These are phyloP conservation scores for Aspergillus fructus DNA, from an alignment of 2,329 filamentous ascomycete genomes.

Conservation along the genomic window DNA sequence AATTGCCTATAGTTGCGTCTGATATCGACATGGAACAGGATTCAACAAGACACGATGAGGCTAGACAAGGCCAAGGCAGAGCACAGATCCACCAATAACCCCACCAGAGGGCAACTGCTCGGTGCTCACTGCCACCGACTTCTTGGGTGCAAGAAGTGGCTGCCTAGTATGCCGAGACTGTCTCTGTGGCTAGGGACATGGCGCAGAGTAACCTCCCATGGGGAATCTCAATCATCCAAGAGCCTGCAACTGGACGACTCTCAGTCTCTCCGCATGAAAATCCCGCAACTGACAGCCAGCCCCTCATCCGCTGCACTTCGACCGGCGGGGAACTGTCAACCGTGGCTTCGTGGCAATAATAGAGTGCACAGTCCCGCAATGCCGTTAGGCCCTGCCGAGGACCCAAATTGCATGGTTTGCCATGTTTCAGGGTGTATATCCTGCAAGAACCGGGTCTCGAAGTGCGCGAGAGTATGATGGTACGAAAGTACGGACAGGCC, in stretches of 20 bases:
- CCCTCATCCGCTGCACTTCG: neutral
- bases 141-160: conserved; percentile 7
- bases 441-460: neutral
- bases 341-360: neutral
- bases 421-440: neutral
- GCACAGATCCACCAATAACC: conserved; percentile 4
- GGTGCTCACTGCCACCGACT: neutral
- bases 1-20: neutral
- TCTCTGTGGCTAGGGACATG: conserved; percentile 7
- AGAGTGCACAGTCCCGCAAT: neutral
- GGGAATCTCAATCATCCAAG: too few relatives aligned
- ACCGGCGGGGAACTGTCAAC: neutral
- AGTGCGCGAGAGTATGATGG: neutral
- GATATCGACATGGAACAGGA: conserved; percentile 2
- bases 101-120: neutral
- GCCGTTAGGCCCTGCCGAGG: neutral
- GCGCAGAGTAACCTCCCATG: neutral
- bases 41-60: neutral
- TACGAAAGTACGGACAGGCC: neutral
- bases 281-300: conserved; percentile 3
- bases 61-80: neutral
- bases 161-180: conserved; percentile 9
- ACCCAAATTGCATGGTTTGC: neutral
- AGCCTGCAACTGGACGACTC: neutral
- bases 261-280: neutral